Conservation (phyloP, 1,284 basidiomycete genomes). For the Puccinia hordei region DNA sequence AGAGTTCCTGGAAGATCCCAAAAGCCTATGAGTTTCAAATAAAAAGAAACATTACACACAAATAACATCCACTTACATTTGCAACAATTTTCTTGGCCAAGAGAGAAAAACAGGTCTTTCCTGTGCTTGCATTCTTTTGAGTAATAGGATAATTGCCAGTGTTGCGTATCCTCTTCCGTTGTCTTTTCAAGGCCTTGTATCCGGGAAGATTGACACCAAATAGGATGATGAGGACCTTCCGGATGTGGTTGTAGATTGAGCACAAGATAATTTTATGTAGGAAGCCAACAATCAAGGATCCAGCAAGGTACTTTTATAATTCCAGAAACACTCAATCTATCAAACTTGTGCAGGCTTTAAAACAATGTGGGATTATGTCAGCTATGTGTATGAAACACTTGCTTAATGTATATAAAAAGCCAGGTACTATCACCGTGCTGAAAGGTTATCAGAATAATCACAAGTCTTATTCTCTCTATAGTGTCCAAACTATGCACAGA, state of each 20-base stretch:
- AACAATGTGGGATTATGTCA: neutral
- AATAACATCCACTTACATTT: neutral
- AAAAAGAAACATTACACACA: neutral
- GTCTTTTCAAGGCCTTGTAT: neutral
- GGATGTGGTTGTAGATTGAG: neutral
- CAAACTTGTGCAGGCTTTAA: neutral
- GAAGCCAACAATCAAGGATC: conserved; percentile 13
- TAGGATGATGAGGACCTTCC: neutral
- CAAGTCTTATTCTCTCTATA: no score
- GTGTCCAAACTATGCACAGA: no score
- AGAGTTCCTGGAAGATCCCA: neutral
- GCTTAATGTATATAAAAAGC: no score
- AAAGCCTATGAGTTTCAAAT: neutral
- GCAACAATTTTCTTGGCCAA: neutral
- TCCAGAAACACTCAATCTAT: neutral
- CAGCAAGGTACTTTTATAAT: neutral
- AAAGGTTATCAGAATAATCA: no score
- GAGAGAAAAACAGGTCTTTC: conserved; percentile 13
- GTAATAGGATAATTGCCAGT: neutral
- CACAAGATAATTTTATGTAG: neutral
- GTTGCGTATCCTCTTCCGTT: neutral
- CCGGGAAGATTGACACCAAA: conserved; percentile 7
- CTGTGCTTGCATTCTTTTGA: conserved; percentile 6
- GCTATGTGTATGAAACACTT: no score
- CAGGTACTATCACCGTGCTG: no score